phyloP scores from a whole-genome alignment of 208 protist genomes.

The Phytomonas francai region DNA sequence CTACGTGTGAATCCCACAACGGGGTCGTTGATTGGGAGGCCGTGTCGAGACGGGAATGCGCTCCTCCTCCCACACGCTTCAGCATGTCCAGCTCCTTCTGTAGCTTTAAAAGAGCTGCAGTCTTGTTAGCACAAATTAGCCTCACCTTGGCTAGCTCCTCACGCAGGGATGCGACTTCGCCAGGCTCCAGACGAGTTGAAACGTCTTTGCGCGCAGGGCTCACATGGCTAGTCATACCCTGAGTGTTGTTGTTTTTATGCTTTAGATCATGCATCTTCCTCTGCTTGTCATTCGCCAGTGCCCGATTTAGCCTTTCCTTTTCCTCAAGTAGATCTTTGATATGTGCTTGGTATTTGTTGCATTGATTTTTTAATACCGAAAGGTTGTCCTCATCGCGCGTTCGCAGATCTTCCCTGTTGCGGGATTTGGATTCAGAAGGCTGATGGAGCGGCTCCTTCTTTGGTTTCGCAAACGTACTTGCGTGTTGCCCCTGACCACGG shows the following conservation, averaged over 20 bases:
- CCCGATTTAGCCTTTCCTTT: background rate
- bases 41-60: background rate
- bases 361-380: background rate
- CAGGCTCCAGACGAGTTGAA: background rate
- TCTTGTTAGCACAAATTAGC: background rate
- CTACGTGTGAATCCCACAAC: background rate
- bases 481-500: background rate
- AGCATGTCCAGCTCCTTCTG: background rate
- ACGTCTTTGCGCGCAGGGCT: background rate
- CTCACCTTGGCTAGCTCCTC: background rate
- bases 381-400: background rate
- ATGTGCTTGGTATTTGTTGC: background rate
- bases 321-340: background rate
- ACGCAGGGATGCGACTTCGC: background rate
- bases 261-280: background rate
- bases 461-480: background rate
- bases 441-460: background rate
- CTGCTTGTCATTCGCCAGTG: background rate
- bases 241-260: background rate
- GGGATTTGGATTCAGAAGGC: background rate
- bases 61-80: background rate
- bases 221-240: background rate
- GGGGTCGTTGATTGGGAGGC: background rate
- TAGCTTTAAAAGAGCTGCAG: background rate
- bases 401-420: background rate